Evolutionary conservation across 768 basidiomycete species (phyloP).

Genomic region (Panellus pusillus): DNA sequence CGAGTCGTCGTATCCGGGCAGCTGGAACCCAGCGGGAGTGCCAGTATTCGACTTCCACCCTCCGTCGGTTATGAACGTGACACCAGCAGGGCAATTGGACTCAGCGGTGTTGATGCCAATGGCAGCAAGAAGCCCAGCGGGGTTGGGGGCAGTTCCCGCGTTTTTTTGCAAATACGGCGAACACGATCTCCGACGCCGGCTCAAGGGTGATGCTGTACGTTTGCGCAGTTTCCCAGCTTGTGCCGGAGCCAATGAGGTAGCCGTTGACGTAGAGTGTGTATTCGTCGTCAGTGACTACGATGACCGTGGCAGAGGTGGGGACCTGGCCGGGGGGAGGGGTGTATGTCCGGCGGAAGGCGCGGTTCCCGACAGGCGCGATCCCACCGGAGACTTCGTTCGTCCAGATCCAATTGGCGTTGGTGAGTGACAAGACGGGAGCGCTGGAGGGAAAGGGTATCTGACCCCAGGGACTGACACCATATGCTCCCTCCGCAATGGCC

Average conservation of each 20-base stretch:
- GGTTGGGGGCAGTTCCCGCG: not conserved
- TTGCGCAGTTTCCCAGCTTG: constrained; percentile 8
- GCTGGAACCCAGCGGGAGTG: constrained; percentile 14
- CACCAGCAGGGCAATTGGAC: constrained; percentile 12
- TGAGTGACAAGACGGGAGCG: constrained; percentile 21
- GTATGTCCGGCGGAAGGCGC: constrained; percentile 30
- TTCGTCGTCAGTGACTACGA: constrained; percentile 27
- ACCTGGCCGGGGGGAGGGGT: constrained; percentile 23
- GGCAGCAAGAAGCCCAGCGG: constrained; percentile 22
- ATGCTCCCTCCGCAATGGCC: constrained; percentile 26
- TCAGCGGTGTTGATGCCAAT: constrained; percentile 19
- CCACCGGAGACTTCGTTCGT: constrained; percentile 26
- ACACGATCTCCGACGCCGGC: constrained; percentile 16
- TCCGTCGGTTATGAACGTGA: constrained; percentile 22
- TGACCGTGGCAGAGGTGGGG: constrained; percentile 24
- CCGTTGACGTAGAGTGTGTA: constrained; percentile 32
- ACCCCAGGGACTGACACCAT: constrained; percentile 13
- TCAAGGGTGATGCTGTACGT: constrained; percentile 20
- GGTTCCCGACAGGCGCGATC: constrained; percentile 22
- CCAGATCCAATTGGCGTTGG: constrained; percentile 33
- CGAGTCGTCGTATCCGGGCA: constrained; percentile 21
- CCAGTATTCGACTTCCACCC: constrained; percentile 26
- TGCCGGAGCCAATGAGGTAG: constrained; percentile 24
- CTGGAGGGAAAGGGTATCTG: constrained; percentile 14
- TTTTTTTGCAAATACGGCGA: constrained; percentile 21